A percentile compares a stretch with the other conserved stretches of the same genome.
Evolutionary conservation across 805 yeast genomes (phyloP).

Genomic region (Wickerhamomyces canadensis): DNA sequence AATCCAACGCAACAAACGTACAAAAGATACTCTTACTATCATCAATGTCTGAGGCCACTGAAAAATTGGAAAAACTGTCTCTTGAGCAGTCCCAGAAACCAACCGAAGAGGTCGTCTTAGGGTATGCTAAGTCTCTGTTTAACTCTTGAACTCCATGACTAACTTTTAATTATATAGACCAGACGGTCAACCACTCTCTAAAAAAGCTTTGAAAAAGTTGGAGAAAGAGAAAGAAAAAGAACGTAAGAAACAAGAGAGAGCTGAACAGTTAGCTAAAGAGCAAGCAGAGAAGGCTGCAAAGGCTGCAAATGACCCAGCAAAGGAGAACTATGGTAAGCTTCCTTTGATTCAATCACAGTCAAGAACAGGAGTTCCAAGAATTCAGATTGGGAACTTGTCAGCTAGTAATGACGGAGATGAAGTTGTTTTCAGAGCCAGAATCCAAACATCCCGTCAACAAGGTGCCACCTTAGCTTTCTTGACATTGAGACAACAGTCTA

Average conservation of each 20-base stretch:
- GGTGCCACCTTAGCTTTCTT: slow-evolving; percentile 92
- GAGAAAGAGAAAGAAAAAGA: slow-evolving; percentile 92
- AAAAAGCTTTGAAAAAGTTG: slow-evolving; percentile 91
- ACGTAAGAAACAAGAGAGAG: slow-evolving; percentile 87
- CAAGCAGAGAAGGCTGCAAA: slow-evolving; percentile 60
- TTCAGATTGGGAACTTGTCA: slow-evolving; percentile 49
- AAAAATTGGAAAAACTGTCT: slow-evolving; percentile 10
- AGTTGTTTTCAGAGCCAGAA: slow-evolving; percentile 87
- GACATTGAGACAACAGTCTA: slow-evolving; percentile 86
- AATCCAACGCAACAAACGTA: too few species aligned
- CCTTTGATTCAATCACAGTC: slow-evolving; percentile 77
- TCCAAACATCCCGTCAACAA: slow-evolving; percentile 90
- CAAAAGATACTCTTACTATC: background rate
- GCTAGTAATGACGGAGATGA: slow-evolving; percentile 65
- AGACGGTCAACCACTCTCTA: slow-evolving; percentile 80
- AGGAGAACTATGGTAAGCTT: slow-evolving; percentile 80
- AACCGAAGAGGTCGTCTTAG: slow-evolving; percentile 42
- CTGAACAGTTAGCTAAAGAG: slow-evolving; percentile 82
- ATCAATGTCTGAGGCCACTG: slow-evolving; percentile 14
- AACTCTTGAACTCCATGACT: background rate
- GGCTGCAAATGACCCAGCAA: slow-evolving; percentile 81
- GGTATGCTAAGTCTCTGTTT: too few species aligned
- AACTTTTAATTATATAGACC: slow-evolving; percentile 42
- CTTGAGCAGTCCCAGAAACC: slow-evolving; percentile 30
- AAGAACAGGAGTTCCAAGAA: slow-evolving; percentile 63